A percentile compares a stretch with the other conserved stretches of the same genome.
Evolutionary conservation across 78 protist genomes (phyloP).

Genomic region (Tieghemostelium lacteum): DNA sequence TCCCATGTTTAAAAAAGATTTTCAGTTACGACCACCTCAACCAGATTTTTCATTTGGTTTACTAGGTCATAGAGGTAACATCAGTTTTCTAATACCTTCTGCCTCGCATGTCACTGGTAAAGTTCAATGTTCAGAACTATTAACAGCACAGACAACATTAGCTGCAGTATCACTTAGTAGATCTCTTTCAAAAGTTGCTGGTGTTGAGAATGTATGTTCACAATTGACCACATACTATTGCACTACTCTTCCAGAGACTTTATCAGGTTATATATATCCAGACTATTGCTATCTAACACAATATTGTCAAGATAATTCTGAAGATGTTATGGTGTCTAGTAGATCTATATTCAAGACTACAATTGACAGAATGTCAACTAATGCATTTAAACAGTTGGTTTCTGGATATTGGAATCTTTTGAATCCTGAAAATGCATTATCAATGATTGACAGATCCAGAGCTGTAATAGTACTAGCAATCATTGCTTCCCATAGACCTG

Average conservation of each 20-base stretch:
- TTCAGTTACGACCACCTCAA: slow-evolving; percentile 69
- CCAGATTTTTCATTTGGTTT: slow-evolving; percentile 78
- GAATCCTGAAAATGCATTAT: slow-evolving; percentile 16
- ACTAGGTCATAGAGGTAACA: slow-evolving; percentile 59
- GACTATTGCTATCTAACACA: slow-evolving; percentile 45
- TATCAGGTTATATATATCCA: slow-evolving; percentile 54
- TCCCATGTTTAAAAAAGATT: slow-evolving; percentile 64
- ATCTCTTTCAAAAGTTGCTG: slow-evolving; percentile 49
- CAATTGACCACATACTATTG: slow-evolving; percentile 61
- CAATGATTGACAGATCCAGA: slow-evolving; percentile 40
- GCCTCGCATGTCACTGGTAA: slow-evolving; percentile 32
- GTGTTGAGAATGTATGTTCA: slow-evolving; percentile 44
- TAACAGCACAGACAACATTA: slow-evolving; percentile 61
- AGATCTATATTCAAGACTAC: slow-evolving; percentile 47
- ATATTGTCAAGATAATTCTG: slow-evolving; percentile 60
- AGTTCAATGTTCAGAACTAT: slow-evolving; percentile 40
- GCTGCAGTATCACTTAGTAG: slow-evolving; percentile 56
- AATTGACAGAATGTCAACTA: slow-evolving; percentile 45
- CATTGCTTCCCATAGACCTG: slow-evolving; percentile 58
- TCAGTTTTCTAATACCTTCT: slow-evolving; percentile 28
- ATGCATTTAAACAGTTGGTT: slow-evolving; percentile 21
- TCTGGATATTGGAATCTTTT: not conserved
- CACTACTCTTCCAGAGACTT: slow-evolving; percentile 41
- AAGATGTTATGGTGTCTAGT: slow-evolving; percentile 63
- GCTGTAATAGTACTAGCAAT: slow-evolving; percentile 61